Evolutionary conservation across 768 basidiomycete genomes (phyloP).

Genomic region (Lentinula sp.): DNA sequence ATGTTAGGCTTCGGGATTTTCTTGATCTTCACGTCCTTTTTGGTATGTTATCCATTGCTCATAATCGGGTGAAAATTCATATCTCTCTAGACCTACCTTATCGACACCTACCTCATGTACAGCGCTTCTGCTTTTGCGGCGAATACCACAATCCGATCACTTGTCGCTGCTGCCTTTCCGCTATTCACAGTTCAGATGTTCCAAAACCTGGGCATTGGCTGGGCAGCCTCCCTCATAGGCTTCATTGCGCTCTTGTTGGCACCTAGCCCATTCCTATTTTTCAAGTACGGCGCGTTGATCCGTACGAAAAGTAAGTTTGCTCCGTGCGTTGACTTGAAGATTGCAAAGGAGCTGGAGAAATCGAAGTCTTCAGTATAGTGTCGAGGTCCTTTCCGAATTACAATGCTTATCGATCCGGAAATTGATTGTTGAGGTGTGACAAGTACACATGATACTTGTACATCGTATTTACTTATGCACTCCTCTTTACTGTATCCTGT

Average conservation of each 20-base stretch:
- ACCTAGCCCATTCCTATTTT: conserved; percentile 61
- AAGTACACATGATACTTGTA: too few species aligned
- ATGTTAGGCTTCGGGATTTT: conserved; percentile 23
- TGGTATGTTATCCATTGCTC: conserved; percentile 38
- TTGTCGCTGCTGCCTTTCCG: conserved; percentile 30
- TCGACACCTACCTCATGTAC: conserved; percentile 28
- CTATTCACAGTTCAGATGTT: conserved; percentile 37
- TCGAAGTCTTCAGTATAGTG: background rate
- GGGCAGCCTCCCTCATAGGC: conserved; percentile 10
- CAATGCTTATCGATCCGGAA: conserved; percentile 3
- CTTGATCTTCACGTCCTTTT: conserved; percentile 54
- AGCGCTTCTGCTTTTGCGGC: conserved; percentile 56
- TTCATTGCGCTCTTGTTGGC: conserved; percentile 5
- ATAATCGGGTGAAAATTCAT: conserved; percentile 24
- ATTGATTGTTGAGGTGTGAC: too few species aligned
- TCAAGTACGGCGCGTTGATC: conserved; percentile 56
- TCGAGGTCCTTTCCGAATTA: background rate
- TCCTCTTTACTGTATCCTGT: too few species aligned
- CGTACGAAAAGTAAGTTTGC: conserved; percentile 52
- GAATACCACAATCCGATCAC: conserved; percentile 29
- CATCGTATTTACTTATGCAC: too few species aligned
- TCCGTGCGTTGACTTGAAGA: conserved; percentile 38
- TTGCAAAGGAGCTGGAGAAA: conserved; percentile 24
- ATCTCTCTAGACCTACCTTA: conserved; percentile 1
- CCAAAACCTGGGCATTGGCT: conserved; percentile 12